A percentile compares a stretch with the other conserved stretches of the same genome.
Evolutionary conservation across 805 yeast species (phyloP).

Genomic region (Saturnispora galanensis): DNA sequence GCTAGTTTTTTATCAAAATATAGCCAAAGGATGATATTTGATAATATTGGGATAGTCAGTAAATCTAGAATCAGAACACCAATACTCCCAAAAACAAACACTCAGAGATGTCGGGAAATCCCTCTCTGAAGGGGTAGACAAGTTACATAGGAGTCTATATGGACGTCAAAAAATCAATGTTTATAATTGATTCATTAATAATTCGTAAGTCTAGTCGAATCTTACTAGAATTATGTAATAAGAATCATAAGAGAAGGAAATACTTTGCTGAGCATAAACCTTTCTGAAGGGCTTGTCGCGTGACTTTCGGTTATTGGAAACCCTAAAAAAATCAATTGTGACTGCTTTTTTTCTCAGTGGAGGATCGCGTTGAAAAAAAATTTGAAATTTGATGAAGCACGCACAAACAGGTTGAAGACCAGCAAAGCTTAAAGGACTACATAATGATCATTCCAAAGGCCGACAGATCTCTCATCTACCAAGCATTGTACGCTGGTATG

Average conservation of each 20-base stretch:
- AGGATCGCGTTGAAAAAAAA: constrained; percentile 6
- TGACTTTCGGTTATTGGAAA: not conserved
- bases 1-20: too few relatives aligned
- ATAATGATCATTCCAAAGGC: constrained; percentile 98
- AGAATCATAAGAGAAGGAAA: not conserved
- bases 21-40: not conserved
- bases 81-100: too few relatives aligned
- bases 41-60: not conserved
- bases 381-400: constrained; percentile 1
- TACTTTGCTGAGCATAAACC: not conserved
- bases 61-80: too few relatives aligned
- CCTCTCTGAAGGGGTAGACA: too few relatives aligned
- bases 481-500: constrained; percentile 97
- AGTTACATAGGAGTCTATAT: too few relatives aligned
- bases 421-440: constrained; percentile 14
- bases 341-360: constrained; percentile 4
- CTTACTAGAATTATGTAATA: too few relatives aligned
- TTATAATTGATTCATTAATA: too few relatives aligned
- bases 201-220: too few relatives aligned
- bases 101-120: too few relatives aligned
- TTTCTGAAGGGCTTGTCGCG: constrained; percentile 7
- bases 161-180: too few relatives aligned
- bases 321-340: constrained; percentile 6
- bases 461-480: constrained; percentile 99
- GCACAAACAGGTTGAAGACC: constrained; percentile 1